Percentiles rank a stretch among this genome's conserved stretches.
Evolutionary conservation across 495 filamentous ascomycete species (phyloP).

Genomic region (Bathelium albidoporum): DNA sequence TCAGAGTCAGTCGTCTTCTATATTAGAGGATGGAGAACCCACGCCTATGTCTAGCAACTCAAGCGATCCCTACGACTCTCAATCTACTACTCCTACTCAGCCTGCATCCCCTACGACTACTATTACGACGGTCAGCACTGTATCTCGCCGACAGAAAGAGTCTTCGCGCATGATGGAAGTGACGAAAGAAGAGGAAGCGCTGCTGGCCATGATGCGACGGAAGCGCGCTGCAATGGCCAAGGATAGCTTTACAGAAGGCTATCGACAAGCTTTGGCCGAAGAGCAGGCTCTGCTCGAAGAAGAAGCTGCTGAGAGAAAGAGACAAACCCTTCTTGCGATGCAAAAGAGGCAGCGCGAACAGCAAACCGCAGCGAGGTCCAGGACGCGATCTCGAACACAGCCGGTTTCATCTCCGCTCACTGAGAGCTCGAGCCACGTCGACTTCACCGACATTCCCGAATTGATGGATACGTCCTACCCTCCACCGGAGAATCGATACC

Average conservation of each 20-base stretch:
- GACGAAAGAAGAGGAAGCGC: conserved; percentile 72
- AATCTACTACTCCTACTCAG: neutral
- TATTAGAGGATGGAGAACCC: conserved; percentile 4
- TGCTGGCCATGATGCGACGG: conserved; percentile 69
- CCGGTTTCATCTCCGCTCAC: neutral
- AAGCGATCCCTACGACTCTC: neutral
- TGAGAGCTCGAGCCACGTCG: neutral
- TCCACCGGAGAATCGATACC: neutral
- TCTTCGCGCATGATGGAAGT: conserved; percentile 63
- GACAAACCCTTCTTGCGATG: conserved; percentile 4
- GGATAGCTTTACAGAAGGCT: conserved; percentile 52
- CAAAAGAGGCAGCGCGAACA: neutral
- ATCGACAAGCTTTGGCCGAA: conserved; percentile 23
- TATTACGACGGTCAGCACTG: conserved; percentile 8
- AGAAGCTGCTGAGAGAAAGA: conserved; percentile 7
- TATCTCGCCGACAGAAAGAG: conserved; percentile 16
- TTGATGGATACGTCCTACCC: neutral
- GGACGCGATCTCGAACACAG: neutral
- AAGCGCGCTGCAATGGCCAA: conserved; percentile 70
- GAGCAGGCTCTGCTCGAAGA: neutral
- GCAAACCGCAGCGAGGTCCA: neutral
- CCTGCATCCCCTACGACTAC: neutral
- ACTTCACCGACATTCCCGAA: neutral
- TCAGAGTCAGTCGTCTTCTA: conserved; percentile 9
- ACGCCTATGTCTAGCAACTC: neutral